Percentiles rank a stretch among this genome's conserved stretches.
Conservation (phyloP, 352 stramenopile species). For the Phytophthora litchii region DNA sequence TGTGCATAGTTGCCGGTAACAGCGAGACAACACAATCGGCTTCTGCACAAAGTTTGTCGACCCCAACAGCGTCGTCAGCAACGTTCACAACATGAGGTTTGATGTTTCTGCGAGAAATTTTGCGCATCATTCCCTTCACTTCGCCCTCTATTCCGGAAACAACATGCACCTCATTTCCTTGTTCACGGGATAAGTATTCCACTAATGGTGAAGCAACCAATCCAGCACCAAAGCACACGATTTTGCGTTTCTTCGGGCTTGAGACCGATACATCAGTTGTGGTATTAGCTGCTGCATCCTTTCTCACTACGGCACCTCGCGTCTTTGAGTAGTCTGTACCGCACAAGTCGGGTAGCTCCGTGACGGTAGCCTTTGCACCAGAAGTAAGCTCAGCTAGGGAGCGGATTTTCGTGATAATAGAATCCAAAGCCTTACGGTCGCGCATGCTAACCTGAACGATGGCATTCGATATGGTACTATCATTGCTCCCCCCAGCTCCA, state of each 20-base stretch:
- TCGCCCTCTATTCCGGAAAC: conserved; percentile 80
- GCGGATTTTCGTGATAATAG: conserved; percentile 88
- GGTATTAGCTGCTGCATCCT: conserved; percentile 58
- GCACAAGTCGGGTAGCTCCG: conserved; percentile 80
- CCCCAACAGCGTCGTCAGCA: conserved; percentile 38
- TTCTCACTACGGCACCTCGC: conserved; percentile 42
- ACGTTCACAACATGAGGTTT: conserved; percentile 87
- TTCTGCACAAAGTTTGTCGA: conserved; percentile 72
- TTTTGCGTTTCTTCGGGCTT: conserved; percentile 73
- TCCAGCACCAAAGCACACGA: conserved; percentile 89
- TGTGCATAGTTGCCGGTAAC: conserved; percentile 94
- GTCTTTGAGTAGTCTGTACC: conserved; percentile 80
- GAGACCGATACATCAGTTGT: conserved; percentile 49
- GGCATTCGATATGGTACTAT: conserved; percentile 61
- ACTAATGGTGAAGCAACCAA: conserved; percentile 86
- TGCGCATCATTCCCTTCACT: conserved; percentile 68
- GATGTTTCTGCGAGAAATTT: conserved; percentile 68
- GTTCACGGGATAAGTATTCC: conserved; percentile 84
- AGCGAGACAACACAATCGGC: conserved; percentile 95
- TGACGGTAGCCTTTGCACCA: conserved; percentile 86
- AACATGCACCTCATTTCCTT: conserved; percentile 71
- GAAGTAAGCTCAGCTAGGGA: conserved; percentile 84
- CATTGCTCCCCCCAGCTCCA: conserved; percentile 26
- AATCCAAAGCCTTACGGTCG: conserved; percentile 73
- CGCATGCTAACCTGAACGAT: conserved; percentile 88